These are phyloP conservation scores for Clausena lansium DNA, from an alignment of 345 rosid genomes.

Conservation along the genomic window DNA sequence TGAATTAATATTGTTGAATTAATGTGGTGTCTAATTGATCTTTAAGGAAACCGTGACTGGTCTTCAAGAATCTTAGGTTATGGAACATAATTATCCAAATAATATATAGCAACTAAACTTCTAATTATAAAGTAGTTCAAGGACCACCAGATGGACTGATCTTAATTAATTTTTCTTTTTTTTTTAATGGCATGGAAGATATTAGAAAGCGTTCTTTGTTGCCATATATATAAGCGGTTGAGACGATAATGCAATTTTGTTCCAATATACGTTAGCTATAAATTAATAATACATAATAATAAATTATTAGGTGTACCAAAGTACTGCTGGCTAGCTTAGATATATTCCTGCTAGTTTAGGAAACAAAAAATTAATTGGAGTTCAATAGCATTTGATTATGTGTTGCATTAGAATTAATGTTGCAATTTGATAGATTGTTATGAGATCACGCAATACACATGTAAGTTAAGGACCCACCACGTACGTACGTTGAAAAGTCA, in stretches of 20 bases:
- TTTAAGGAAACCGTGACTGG: conserved; percentile 5
- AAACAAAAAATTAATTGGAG: not conserved
- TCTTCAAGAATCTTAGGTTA: conserved; percentile 8
- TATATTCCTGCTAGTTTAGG: not conserved
- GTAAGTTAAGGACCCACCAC: not conserved
- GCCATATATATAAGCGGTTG: not conserved
- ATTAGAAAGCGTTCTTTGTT: conserved; percentile 8
- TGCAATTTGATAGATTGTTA: not conserved
- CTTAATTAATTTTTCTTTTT: not conserved
- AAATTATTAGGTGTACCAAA: not conserved
- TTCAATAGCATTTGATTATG: not conserved
- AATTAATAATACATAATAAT: not conserved
- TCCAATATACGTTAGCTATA: not conserved
- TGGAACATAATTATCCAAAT: not conserved
- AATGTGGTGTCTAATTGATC: not conserved
- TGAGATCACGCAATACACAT: conserved; percentile 4
- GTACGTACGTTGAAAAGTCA: not conserved
- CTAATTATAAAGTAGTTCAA: not conserved
- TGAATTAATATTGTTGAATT: not conserved
- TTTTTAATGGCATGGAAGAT: conserved; percentile 1
- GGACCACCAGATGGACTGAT: not conserved
- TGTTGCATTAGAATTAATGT: not conserved
- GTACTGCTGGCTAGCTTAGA: not conserved
- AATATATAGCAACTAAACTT: not conserved
- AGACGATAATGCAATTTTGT: conserved; percentile 2